A percentile compares a stretch with the other conserved stretches of the same genome.
Conservation (phyloP, 2,329 filamentous ascomycete species). For the Pyrenochaeta sp. region DNA sequence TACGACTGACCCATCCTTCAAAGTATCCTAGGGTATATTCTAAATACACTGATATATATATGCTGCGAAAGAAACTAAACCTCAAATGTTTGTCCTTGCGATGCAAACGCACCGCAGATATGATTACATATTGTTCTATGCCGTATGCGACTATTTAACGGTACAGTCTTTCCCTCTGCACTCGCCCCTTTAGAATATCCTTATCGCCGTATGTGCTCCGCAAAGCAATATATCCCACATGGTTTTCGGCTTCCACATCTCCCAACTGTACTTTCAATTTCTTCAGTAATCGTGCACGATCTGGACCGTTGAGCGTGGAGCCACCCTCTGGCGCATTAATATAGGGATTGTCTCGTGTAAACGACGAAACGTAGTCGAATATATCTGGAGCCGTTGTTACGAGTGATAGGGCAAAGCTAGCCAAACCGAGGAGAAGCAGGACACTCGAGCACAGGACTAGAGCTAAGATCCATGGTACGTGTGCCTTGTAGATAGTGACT, state of each 20-base stretch:
- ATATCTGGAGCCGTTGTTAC: slow-evolving; percentile 26
- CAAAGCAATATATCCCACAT: slow-evolving; percentile 30
- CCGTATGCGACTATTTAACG: too few relatives aligned
- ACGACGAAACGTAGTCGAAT: slow-evolving; percentile 26
- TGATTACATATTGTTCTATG: too few relatives aligned
- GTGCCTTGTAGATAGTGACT: slow-evolving; percentile 4
- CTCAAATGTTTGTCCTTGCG: too few relatives aligned
- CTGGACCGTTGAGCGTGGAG: slow-evolving; percentile 21
- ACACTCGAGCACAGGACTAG: neutral
- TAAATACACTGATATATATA: too few relatives aligned
- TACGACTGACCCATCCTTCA: too few relatives aligned
- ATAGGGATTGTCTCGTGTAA: slow-evolving; percentile 33
- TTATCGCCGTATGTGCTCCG: neutral
- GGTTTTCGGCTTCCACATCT: slow-evolving; percentile 18
- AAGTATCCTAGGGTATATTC: too few relatives aligned
- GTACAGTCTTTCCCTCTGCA: too few relatives aligned
- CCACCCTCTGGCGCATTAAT: slow-evolving; percentile 18
- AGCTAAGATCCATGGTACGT: neutral
- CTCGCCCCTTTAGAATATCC: too few relatives aligned
- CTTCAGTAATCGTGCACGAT: slow-evolving; percentile 26
- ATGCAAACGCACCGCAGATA: too few relatives aligned
- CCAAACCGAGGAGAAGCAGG: slow-evolving; percentile 2
- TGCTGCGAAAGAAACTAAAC: too few relatives aligned
- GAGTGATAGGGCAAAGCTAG: neutral
- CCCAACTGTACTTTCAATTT: slow-evolving; percentile 24